A percentile compares a stretch with the other conserved stretches of the same genome.
Conservation (phyloP, 73 alveolate species). For the Paramecium primaurelia region DNA sequence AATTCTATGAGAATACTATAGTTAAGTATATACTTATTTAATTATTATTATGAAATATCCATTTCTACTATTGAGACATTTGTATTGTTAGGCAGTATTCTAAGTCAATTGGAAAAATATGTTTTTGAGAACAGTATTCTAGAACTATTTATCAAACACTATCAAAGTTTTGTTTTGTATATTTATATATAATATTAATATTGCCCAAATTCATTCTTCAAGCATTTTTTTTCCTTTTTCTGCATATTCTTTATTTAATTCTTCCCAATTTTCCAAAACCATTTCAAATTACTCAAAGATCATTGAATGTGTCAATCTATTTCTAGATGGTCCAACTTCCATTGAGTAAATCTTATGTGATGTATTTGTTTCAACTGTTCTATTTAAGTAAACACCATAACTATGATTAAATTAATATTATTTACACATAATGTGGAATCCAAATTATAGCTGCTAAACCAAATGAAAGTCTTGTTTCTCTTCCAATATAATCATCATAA, state of each 20-base stretch:
- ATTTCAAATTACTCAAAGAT: constrained; percentile 54
- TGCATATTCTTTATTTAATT: constrained; percentile 50
- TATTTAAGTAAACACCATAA: constrained; percentile 54
- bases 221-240: constrained; percentile 44
- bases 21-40: background rate
- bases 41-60: background rate
- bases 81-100: background rate
- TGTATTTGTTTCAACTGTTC: constrained; percentile 50
- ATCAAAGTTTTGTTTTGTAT: background rate
- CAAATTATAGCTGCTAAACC: constrained; percentile 59
- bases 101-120: background rate
- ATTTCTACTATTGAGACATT: background rate
- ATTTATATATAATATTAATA: background rate
- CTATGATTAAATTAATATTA: background rate
- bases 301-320: constrained; percentile 59
- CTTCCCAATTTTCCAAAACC: constrained; percentile 58
- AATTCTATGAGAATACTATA: background rate
- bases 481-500: constrained; percentile 62
- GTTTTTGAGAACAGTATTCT: background rate
- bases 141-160: background rate
- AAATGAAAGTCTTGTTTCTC: constrained; percentile 59
- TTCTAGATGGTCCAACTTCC: constrained; percentile 61
- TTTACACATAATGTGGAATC: constrained; percentile 60
- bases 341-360: constrained; percentile 50
- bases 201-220: background rate